phyloP scores from a whole-genome alignment of 179 eudicot genomes.

The Corrigiola litoralis region DNA sequence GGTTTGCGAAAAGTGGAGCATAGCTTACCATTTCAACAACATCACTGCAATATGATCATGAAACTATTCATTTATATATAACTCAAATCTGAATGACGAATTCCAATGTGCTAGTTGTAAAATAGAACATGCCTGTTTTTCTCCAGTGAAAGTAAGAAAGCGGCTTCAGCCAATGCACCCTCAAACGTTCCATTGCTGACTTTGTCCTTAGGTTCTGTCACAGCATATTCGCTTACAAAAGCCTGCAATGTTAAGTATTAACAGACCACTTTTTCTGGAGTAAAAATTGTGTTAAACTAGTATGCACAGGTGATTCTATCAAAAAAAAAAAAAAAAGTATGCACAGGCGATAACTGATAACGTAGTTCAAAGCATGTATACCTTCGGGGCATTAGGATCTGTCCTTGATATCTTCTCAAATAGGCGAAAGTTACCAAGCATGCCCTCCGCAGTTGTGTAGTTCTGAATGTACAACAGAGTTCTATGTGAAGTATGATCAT shows the following conservation, averaged over 20 bases:
- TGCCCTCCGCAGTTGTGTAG: slow-evolving; percentile 31
- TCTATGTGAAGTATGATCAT: not conserved
- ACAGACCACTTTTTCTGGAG: not conserved
- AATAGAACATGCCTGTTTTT: slow-evolving; percentile 38
- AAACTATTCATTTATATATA: not conserved
- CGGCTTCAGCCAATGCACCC: slow-evolving; percentile 66
- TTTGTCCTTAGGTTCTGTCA: slow-evolving; percentile 24
- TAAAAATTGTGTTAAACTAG: no score
- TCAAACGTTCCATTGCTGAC: slow-evolving; percentile 44
- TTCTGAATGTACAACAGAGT: slow-evolving; percentile 19
- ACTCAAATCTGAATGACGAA: not conserved
- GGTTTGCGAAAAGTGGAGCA: slow-evolving; percentile 69
- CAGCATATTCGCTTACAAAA: slow-evolving; percentile 71
- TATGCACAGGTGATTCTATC: no score
- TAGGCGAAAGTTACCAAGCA: slow-evolving; percentile 35
- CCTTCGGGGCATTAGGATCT: slow-evolving; percentile 45
- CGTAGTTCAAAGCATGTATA: slow-evolving; percentile 8
- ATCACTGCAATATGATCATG: slow-evolving; percentile 51
- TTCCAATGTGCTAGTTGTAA: not conserved
- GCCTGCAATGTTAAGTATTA: slow-evolving; percentile 32
- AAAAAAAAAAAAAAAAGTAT: no score
- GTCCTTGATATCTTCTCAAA: slow-evolving; percentile 39
- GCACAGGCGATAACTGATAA: no score
- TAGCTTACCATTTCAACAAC: slow-evolving; percentile 81
- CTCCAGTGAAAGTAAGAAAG: slow-evolving; percentile 60